Evolutionary conservation across 768 basidiomycete genomes (phyloP).

Genomic region (Tephrocybe sp.): DNA sequence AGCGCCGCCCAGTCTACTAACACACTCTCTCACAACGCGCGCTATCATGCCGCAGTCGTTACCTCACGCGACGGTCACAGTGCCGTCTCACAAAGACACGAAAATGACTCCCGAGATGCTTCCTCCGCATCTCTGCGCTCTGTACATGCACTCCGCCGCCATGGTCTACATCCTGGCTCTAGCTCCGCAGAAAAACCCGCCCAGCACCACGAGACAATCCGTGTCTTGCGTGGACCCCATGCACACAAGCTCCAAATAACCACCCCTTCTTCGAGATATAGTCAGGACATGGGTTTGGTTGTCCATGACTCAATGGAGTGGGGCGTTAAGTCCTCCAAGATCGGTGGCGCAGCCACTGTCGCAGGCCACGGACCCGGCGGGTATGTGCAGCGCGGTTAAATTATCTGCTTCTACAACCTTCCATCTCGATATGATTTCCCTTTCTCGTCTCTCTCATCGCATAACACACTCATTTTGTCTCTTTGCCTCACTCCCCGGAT

Average conservation of each 20-base stretch:
- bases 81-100: no score
- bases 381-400: slow-evolving; percentile 7
- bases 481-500: neutral
- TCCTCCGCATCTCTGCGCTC: slow-evolving; percentile 17
- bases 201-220: slow-evolving; percentile 6
- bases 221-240: slow-evolving; percentile 15
- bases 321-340: neutral
- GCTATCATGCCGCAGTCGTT: neutral
- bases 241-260: slow-evolving; percentile 8
- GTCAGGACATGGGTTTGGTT: slow-evolving; percentile 1
- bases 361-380: slow-evolving; percentile 12
- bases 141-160: slow-evolving; percentile 5
- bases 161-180: no score
- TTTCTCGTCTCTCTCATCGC: neutral
- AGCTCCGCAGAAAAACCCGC: neutral
- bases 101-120: slow-evolving; percentile 15
- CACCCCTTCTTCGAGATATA: neutral
- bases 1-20: slow-evolving; percentile 3
- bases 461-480: neutral
- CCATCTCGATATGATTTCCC: neutral
- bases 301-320: slow-evolving; percentile 13
- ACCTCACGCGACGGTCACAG: neutral
- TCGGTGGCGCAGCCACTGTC: slow-evolving; percentile 11
- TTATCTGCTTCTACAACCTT: neutral
- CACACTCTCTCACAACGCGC: neutral